Conservation (phyloP, 2,329 filamentous ascomycete species). For the Penicillium sp. region DNA sequence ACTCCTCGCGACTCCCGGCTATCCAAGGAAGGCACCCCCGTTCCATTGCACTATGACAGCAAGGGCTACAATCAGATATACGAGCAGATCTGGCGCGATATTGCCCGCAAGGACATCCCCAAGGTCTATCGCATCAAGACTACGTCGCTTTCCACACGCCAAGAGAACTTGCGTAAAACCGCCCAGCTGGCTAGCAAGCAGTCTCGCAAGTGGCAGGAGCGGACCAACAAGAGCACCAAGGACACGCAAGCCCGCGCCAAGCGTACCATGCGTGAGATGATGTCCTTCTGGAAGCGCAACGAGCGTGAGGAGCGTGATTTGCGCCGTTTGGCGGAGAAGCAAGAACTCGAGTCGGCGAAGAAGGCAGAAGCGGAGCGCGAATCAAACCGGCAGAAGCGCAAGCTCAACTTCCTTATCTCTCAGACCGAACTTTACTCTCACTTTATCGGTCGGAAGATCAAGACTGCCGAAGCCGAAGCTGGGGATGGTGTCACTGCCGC, state of each 20-base stretch:
- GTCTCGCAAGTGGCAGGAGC: slow-evolving; percentile 92
- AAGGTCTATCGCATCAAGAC: slow-evolving; percentile 87
- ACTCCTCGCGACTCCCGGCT: slow-evolving; percentile 52
- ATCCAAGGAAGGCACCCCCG: slow-evolving; percentile 43
- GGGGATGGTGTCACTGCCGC: slow-evolving; percentile 65
- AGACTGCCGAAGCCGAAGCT: slow-evolving; percentile 92
- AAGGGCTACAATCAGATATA: slow-evolving; percentile 97
- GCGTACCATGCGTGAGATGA: slow-evolving; percentile 98
- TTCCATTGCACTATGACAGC: slow-evolving; percentile 67
- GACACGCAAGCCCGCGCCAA: slow-evolving; percentile 95
- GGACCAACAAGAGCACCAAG: slow-evolving; percentile 97
- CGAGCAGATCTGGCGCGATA: slow-evolving; percentile 93
- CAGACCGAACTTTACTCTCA: slow-evolving; percentile 98
- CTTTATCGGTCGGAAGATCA: slow-evolving; percentile 99
- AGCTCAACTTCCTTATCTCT: slow-evolving; percentile 98
- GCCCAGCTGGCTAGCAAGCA: slow-evolving; percentile 95
- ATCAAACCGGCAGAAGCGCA: slow-evolving; percentile 93
- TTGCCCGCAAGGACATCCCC: slow-evolving; percentile 86
- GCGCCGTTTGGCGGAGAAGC: slow-evolving; percentile 87
- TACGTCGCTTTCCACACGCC: slow-evolving; percentile 77
- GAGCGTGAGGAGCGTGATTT: slow-evolving; percentile 94
- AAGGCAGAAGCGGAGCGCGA: slow-evolving; percentile 96
- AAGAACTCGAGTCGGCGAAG: slow-evolving; percentile 93
- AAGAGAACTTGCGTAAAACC: slow-evolving; percentile 96
- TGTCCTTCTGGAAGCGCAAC: slow-evolving; percentile 98